Base-by-base conservation (phyloP, 768 basidiomycete genomes). In the Inosperma sp. region DNA sequence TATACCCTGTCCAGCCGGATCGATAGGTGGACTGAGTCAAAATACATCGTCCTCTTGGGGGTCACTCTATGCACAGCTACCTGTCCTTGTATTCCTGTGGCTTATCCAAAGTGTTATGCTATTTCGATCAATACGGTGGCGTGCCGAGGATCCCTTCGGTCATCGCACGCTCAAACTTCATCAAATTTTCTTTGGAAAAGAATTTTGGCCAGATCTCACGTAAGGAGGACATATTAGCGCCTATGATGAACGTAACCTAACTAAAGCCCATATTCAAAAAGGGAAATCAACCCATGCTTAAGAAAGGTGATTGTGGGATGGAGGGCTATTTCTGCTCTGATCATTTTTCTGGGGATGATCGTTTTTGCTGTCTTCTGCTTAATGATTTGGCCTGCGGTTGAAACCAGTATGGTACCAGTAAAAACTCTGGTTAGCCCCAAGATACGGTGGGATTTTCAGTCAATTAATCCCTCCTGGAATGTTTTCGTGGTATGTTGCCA, bases 401-500 rank as follows among this genome's bases (percentile, higher is more conserved):
- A 51, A 51, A 51, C 40, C 2, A 33, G 40, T n/a, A 40, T 51
- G 12, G 14, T 51, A 33, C 49, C 49, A 14, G 25, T 51, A 16
- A 51, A 51, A 33, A 43, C 40, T n/a, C n/a, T 51, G 10, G 35
- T 43, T 5, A 35, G 49, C 16, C 30, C 40, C 16, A 40, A 31
- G 23, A 23, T 51, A 21, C 49, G 40, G 2, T 51, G 49, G 49
- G 49, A 51, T 43, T 31, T 51, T 13, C 22, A 51, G 23, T 40
- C 42, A 16, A 16, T 43, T 33, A 26, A 23, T 13, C 49, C 49
- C 12, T 29, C 23, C 5, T 51, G 49, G 49, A 51, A 51, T 23
- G 34, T 51, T 14, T 31, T 51, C 12, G 23, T 51, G 30, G 49
- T 51, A 7, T n/a, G 30, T 43, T 21, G 13, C 17, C 9, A 5